Percentiles rank a stretch among this genome's conserved stretches.
Conservation (phyloP, 148 eudicot species). For the Persicaria maculosa region DNA sequence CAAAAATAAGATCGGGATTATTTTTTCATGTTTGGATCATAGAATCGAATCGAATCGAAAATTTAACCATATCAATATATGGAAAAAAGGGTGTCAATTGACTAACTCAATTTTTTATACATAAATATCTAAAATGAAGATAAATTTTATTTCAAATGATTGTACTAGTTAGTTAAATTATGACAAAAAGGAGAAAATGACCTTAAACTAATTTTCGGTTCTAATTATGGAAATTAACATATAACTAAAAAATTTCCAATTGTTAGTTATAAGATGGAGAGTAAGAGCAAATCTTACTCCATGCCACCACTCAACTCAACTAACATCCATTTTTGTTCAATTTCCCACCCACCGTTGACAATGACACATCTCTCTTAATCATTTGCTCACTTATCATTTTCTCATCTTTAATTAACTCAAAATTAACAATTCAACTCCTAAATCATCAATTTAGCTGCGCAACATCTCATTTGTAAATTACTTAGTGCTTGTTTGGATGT, state of each 20-base stretch:
- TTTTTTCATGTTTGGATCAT: too few species aligned
- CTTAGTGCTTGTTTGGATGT: too few species aligned
- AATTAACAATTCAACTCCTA: too few species aligned
- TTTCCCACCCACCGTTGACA: constrained; percentile 1
- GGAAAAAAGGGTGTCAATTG: too few species aligned
- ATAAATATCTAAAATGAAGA: too few species aligned
- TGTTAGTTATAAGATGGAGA: not conserved
- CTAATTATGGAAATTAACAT: not conserved
- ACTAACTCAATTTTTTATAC: too few species aligned
- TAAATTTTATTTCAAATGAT: too few species aligned
- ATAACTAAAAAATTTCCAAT: not conserved
- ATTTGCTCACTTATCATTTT: not conserved
- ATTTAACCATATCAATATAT: too few species aligned
- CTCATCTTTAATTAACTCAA: not conserved
- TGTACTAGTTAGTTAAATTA: not conserved
- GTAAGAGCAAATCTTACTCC: not conserved
- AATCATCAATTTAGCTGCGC: too few species aligned
- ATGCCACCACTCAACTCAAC: not conserved
- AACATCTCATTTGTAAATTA: too few species aligned
- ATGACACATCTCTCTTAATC: not conserved
- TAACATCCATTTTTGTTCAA: not conserved
- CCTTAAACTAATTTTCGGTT: not conserved
- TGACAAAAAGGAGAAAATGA: not conserved
- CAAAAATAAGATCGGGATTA: too few species aligned
- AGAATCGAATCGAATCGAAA: too few species aligned